Base-by-base conservation (phyloP, 352 stramenopile genomes). In the Phytophthora hibernalis region DNA sequence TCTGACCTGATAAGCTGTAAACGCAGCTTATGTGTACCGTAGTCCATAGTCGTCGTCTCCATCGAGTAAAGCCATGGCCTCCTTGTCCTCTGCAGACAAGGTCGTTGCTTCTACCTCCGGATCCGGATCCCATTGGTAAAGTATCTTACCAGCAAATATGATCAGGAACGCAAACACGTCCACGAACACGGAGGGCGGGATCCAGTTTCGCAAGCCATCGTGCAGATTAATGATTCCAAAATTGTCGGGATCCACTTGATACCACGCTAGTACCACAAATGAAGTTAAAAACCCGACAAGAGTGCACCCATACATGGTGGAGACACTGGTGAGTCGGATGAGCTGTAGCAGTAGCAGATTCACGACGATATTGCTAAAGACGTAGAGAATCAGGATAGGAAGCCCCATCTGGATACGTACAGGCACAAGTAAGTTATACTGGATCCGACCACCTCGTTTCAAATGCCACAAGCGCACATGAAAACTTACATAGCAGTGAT, bases 61-160 rank as follows among this genome's bases (percentile, higher is more conserved):
- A 15, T 77, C 79, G 22, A 95, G 79, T 20, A 96, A 66, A 13
- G 87, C 88, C 65, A 85, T 82, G 8, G 83, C 82, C 56, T 96
- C 88, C 64, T 96, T 96, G 55, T 96, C 88, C 42, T 93, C 88
- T 10, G 86, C 88, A 12, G 86, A 95, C 47, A 80, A 81, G 24
- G 88, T 96, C 22, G 85, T 95, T 22, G 86, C 86, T 68, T 95
- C 82, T 30, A 90, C 83, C 16, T 90, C 83, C 45, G 83, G 85
- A 65, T 92, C 83, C 3, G 81, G 64, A 42, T 96, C 83, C 88
- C 86, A 96, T 51, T 93, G 85, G 61, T 87, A 95, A 35, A 96
- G 68, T 12, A 89, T 62, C 53, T 92, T 92, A 21, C 85, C 85
- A 6, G 76, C 75, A 49, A 92, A 76, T 24, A 93, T 82, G 13